phyloP scores from a whole-genome alignment of 257 asterid genomes.

The Solanum sejunctum region DNA sequence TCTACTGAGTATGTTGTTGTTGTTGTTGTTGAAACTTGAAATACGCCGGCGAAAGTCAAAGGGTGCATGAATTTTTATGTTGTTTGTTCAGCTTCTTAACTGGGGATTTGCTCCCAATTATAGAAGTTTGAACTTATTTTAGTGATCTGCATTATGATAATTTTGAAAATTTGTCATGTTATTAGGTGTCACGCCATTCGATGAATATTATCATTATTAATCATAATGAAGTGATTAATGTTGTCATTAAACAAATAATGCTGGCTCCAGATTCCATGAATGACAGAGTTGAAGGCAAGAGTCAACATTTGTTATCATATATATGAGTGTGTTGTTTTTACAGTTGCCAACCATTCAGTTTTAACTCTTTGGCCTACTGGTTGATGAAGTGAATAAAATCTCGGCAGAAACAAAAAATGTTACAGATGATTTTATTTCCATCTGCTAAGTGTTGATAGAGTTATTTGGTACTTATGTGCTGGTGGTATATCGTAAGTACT shows the following conservation, averaged over 20 bases:
- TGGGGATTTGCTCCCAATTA: slow-evolving; percentile 29
- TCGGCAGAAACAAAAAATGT: neutral
- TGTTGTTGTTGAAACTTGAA: slow-evolving; percentile 21
- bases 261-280: slow-evolving; percentile 7
- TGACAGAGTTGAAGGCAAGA: neutral
- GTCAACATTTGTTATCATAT: neutral
- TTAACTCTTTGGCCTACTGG: neutral
- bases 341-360: neutral
- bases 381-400: neutral
- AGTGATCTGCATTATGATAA: slow-evolving; percentile 5
- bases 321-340: neutral
- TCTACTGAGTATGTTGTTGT: no score
- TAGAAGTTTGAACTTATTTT: slow-evolving; percentile 17
- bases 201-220: slow-evolving; percentile 7
- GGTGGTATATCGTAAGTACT: neutral
- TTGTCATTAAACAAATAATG: neutral
- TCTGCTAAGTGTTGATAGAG: no score
- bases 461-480: neutral
- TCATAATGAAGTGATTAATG: neutral
- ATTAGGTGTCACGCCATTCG: neutral
- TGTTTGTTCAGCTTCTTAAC: slow-evolving; percentile 4
- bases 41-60: slow-evolving; percentile 38
- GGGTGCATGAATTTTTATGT: slow-evolving; percentile 7
- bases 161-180: slow-evolving; percentile 3
- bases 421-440: neutral